A percentile compares a stretch with the other conserved stretches of the same genome.
phyloP scores from a whole-genome alignment of 1,284 basidiomycete genomes.

The Tilletia indica region DNA sequence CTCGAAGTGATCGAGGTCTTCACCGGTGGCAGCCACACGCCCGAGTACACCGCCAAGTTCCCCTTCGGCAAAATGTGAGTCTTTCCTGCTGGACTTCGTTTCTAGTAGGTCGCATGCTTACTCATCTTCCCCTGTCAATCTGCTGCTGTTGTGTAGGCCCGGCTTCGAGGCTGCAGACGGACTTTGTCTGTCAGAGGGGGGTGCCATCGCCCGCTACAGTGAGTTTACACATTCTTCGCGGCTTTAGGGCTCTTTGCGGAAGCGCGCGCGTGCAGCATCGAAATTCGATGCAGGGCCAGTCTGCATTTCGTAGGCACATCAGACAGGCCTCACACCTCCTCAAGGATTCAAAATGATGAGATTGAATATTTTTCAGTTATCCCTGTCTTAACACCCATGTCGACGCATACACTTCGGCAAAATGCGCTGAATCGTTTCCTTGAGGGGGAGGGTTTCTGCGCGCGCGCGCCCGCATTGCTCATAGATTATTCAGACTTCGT shows the following conservation, averaged over 20 bases:
- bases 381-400: constrained; percentile 60
- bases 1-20: constrained; percentile 35
- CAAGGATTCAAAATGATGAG: constrained; percentile 8
- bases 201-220: constrained; percentile 84
- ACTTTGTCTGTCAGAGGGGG: constrained; percentile 74
- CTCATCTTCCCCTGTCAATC: constrained; percentile 30
- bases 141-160: constrained; percentile 60
- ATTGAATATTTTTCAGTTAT: constrained; percentile 42
- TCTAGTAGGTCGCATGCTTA: not conserved
- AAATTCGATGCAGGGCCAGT: not conserved
- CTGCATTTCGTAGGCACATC: not conserved
- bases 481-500: too few relatives aligned
- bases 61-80: constrained; percentile 29
- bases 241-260: not conserved
- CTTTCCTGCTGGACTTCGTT: too few relatives aligned
- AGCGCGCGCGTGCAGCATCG: not conserved
- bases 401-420: constrained; percentile 59
- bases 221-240: constrained; percentile 59
- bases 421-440: constrained; percentile 37
- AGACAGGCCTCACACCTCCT: constrained; percentile 4
- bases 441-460: not conserved
- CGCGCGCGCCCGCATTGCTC: not conserved
- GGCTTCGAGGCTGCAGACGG: constrained; percentile 76
- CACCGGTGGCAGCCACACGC: constrained; percentile 43
- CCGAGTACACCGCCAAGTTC: constrained; percentile 50